Conservation (phyloP, 2,329 filamentous ascomycete species). For the Lasiodiplodia sp. region DNA sequence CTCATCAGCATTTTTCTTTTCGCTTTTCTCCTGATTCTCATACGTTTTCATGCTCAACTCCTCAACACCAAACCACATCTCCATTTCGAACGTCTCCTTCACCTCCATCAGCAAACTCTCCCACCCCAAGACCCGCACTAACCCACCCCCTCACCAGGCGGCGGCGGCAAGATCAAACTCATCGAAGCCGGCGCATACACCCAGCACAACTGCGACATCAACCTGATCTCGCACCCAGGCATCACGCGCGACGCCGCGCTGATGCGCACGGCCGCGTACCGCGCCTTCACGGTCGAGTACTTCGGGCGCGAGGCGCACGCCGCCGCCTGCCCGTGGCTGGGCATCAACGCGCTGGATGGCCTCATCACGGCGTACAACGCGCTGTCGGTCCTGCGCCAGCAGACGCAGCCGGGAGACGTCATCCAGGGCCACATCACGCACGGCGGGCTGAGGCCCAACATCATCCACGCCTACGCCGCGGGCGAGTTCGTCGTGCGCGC, state of each 20-base stretch:
- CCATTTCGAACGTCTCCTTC: not conserved
- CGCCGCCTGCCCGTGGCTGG: constrained; percentile 42
- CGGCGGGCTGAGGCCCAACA: constrained; percentile 44
- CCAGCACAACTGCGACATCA: constrained; percentile 40
- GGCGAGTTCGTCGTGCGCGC: constrained; percentile 49
- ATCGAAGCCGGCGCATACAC: constrained; percentile 53
- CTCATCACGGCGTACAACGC: constrained; percentile 34
- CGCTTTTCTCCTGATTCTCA: not conserved
- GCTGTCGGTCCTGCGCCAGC: constrained; percentile 48
- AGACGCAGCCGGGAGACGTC: constrained; percentile 50
- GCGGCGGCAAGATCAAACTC: constrained; percentile 56
- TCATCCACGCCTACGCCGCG: constrained; percentile 50
- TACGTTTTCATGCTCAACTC: not conserved
- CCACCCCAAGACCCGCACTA: not conserved
- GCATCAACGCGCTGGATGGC: constrained; percentile 45
- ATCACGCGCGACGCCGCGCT: constrained; percentile 53
- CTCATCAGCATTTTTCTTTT: not conserved
- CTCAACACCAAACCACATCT: not conserved
- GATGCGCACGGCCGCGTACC: constrained; percentile 61
- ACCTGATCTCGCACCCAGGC: constrained; percentile 43
- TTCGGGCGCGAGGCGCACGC: constrained; percentile 50
- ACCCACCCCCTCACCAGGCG: constrained; percentile 36
- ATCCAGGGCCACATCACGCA: constrained; percentile 45
- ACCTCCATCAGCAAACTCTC: no score
- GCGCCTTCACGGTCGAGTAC: constrained; percentile 59